Evolutionary conservation across 306 rosid species (phyloP).

Genomic region (Senna tora): DNA sequence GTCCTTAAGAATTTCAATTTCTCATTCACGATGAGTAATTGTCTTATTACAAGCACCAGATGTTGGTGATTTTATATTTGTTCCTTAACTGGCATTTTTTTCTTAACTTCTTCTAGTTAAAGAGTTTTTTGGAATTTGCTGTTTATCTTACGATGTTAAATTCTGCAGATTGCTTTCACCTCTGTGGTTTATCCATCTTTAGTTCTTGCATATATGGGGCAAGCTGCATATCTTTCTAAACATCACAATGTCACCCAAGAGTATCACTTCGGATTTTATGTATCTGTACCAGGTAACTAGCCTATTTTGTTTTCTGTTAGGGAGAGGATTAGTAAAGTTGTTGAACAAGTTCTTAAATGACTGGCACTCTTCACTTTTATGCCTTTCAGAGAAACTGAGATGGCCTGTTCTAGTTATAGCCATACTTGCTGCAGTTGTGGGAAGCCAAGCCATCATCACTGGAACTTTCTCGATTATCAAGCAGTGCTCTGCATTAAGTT

Average conservation of each 20-base stretch:
- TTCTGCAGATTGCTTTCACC: slow-evolving; percentile 94
- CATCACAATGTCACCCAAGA: slow-evolving; percentile 45
- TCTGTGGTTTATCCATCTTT: slow-evolving; percentile 89
- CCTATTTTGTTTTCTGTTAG: slow-evolving; percentile 32
- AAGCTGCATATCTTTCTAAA: slow-evolving; percentile 86
- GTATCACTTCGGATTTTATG: slow-evolving; percentile 70
- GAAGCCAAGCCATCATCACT: slow-evolving; percentile 95
- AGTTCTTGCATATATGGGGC: slow-evolving; percentile 98
- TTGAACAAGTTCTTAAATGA: slow-evolving; percentile 39
- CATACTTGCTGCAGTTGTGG: slow-evolving; percentile 91
- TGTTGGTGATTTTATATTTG: background rate
- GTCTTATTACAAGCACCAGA: background rate
- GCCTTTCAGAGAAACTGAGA: slow-evolving; percentile 67
- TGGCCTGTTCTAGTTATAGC: slow-evolving; percentile 96
- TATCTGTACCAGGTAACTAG: slow-evolving; percentile 87
- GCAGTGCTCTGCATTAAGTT: slow-evolving; percentile 86
- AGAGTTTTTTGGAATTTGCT: slow-evolving; percentile 20
- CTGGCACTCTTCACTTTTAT: slow-evolving; percentile 33
- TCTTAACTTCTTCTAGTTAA: background rate
- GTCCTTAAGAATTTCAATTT: background rate
- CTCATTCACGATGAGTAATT: background rate
- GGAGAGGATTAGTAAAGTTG: slow-evolving; percentile 33
- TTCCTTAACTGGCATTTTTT: background rate
- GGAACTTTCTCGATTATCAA: slow-evolving; percentile 95
- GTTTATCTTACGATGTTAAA: slow-evolving; percentile 36